phyloP scores from a whole-genome alignment of 805 yeast species.

The Komagataella pseudopastoris region DNA sequence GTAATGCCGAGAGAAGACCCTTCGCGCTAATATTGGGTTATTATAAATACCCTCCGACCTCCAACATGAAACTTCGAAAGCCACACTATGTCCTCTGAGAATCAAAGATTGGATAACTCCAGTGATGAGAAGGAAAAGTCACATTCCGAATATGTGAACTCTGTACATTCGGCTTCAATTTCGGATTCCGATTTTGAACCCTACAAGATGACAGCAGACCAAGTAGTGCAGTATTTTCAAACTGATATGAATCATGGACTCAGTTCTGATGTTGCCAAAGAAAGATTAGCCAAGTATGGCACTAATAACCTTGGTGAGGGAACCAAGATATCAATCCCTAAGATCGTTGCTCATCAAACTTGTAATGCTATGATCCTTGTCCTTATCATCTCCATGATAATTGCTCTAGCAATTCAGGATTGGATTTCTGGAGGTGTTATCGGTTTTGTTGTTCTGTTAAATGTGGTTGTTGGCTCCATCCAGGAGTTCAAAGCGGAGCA shows the following conservation, averaged over 20 bases:
- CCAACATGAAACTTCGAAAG: not conserved
- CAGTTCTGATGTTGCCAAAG: constrained; percentile 17
- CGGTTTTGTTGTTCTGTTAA: constrained; percentile 49
- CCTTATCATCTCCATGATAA: constrained; percentile 51
- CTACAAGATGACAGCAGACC: not conserved
- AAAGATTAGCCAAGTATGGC: constrained; percentile 28
- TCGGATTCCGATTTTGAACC: not conserved
- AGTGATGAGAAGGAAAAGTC: not conserved
- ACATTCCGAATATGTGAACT: not conserved
- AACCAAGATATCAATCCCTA: constrained; percentile 34
- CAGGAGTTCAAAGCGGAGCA: constrained; percentile 68
- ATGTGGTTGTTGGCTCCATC: constrained; percentile 51
- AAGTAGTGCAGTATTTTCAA: constrained; percentile 3
- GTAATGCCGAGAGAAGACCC: not conserved
- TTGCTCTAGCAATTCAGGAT: constrained; percentile 60
- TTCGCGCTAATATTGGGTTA: not conserved
- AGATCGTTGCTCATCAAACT: constrained; percentile 50
- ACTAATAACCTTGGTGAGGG: constrained; percentile 50
- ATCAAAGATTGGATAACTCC: not conserved
- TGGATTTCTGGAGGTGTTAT: constrained; percentile 81
- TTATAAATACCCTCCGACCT: not conserved
- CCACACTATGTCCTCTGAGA: not conserved
- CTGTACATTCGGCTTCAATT: not conserved
- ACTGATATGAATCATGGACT: constrained; percentile 39
- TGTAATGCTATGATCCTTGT: constrained; percentile 75